phyloP scores from a whole-genome alignment of 202 grass and related monocot species.

The Thinopyrum obtusiflorum region DNA sequence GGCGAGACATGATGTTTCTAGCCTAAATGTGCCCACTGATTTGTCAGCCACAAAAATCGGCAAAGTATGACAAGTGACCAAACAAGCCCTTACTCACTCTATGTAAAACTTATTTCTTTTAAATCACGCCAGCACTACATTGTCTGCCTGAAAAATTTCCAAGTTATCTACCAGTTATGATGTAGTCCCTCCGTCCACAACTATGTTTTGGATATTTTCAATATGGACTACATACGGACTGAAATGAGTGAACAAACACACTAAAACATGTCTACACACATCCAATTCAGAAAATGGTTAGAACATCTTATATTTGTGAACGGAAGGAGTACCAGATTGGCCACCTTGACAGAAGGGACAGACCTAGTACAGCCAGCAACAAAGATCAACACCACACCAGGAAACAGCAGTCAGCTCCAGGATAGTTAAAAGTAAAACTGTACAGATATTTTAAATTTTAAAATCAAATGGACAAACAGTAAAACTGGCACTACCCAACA shows the following conservation, averaged over 20 bases:
- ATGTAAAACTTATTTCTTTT: neutral
- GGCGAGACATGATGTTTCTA: no score
- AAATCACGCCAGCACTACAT: neutral
- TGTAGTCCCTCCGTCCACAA: no score
- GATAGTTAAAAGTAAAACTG: neutral
- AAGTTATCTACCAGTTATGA: neutral
- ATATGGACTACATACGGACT: no score
- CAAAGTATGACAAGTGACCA: neutral
- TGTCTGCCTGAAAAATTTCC: neutral
- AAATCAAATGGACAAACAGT: neutral
- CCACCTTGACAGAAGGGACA: neutral
- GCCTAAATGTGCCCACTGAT: neutral
- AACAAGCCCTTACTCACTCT: no score
- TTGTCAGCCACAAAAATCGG: neutral
- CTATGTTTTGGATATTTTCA: no score
- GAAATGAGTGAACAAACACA: no score
- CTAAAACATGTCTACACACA: no score
- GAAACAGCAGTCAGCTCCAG: neutral
- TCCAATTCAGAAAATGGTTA: no score
- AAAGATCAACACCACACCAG: neutral
- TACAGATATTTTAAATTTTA: neutral
- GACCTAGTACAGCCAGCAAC: neutral
- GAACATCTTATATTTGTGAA: no score
- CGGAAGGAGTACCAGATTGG: neutral
- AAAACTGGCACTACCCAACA: neutral